Evolutionary conservation across 257 asterid genomes (phyloP).

Genomic region (Gardenia jasminoides): DNA sequence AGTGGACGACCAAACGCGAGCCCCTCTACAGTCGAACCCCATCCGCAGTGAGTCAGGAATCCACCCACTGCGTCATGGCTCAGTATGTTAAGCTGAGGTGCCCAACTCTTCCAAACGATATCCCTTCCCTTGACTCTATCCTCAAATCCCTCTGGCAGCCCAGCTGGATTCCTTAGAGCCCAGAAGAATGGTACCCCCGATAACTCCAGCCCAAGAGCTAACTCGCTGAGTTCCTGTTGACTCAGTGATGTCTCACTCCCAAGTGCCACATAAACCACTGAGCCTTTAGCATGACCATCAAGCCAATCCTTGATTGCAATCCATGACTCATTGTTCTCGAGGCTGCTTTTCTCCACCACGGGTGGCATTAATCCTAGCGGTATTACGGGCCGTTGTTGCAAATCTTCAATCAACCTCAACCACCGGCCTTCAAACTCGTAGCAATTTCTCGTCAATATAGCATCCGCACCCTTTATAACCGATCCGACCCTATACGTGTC

Average conservation of each 20-base stretch:
- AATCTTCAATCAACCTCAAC: not conserved
- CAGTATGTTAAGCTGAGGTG: conserved; percentile 13
- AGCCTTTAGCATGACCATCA: not conserved
- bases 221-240: not conserved
- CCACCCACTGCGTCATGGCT: conserved; percentile 19
- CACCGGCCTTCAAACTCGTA: conserved; percentile 13
- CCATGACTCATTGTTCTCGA: not conserved
- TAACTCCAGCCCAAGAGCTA: conserved; percentile 13
- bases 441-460: not conserved
- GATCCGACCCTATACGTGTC: not conserved
- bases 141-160: conserved; percentile 14
- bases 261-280: conserved; percentile 22
- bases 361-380: conserved; percentile 28
- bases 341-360: not conserved
- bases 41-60: conserved; percentile 27
- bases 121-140: conserved; percentile 21
- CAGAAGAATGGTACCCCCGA: conserved; percentile 15
- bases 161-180: conserved; percentile 2
- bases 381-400: conserved; percentile 9
- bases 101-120: conserved; percentile 17
- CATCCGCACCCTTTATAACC: not conserved
- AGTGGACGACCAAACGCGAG: not conserved
- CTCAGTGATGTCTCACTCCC: conserved; percentile 12
- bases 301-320: conserved; percentile 4
- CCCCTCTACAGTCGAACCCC: conserved; percentile 16